Conservation (phyloP, 805 yeast species). For the Wickerhamiella vanderwaltii region DNA sequence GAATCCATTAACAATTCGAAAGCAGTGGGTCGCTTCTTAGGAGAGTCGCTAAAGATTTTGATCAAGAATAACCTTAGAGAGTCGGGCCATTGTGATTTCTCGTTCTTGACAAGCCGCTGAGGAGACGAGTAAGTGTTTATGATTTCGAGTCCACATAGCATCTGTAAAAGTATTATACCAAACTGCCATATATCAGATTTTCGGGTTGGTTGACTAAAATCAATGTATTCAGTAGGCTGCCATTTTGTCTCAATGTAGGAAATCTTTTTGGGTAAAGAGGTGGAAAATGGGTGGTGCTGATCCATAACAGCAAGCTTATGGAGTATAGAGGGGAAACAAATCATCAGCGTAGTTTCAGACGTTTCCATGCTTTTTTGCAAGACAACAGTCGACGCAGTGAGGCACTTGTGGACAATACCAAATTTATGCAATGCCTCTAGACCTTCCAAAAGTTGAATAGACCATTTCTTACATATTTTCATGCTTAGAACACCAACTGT, state of each 20-base stretch:
- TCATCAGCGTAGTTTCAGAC: slow-evolving; percentile 33
- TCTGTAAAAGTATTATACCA: slow-evolving; percentile 63
- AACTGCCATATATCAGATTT: slow-evolving; percentile 91
- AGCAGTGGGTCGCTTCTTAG: slow-evolving; percentile 68
- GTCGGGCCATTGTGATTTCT: slow-evolving; percentile 34
- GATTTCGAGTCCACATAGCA: slow-evolving; percentile 48
- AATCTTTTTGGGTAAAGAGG: neutral
- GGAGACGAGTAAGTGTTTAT: slow-evolving; percentile 48
- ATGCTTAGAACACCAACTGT: slow-evolving; percentile 57
- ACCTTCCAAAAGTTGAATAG: slow-evolving; percentile 74
- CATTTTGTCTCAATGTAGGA: slow-evolving; percentile 30
- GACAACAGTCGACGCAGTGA: slow-evolving; percentile 49
- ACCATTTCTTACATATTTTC: slow-evolving; percentile 76
- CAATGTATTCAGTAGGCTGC: slow-evolving; percentile 69
- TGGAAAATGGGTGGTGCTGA: slow-evolving; percentile 23
- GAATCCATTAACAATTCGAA: slow-evolving; percentile 73
- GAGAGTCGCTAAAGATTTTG: slow-evolving; percentile 50
- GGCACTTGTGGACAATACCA: slow-evolving; percentile 66
- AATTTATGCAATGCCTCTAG: slow-evolving; percentile 71
- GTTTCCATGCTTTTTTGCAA: slow-evolving; percentile 40
- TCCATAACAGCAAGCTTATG: slow-evolving; percentile 26
- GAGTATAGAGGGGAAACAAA: slow-evolving; percentile 22
- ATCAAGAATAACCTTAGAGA: slow-evolving; percentile 54
- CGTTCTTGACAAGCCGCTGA: slow-evolving; percentile 42
- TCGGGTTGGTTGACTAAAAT: slow-evolving; percentile 40